Conservation (phyloP, 352 stramenopile genomes). For the Peronospora destructor region DNA sequence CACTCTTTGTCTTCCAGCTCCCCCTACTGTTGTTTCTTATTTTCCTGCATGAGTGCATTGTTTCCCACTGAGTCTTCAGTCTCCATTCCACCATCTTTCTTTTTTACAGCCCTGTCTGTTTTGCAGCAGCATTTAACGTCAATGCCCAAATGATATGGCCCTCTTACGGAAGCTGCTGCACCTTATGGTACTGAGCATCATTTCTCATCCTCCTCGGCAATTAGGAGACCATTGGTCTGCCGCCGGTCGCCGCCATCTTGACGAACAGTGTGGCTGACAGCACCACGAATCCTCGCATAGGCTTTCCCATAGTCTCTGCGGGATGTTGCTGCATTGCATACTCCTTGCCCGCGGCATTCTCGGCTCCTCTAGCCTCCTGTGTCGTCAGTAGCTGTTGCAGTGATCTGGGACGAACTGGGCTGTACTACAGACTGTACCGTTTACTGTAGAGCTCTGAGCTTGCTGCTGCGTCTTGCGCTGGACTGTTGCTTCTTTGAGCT, state of each 20-base stretch:
- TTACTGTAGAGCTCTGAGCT: conserved; percentile 7
- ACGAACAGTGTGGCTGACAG: conserved; percentile 57
- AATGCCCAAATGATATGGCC: conserved; percentile 71
- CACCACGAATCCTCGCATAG: conserved; percentile 60
- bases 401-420: conserved; percentile 46
- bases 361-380: conserved; percentile 33
- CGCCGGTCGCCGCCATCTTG: conserved; percentile 25
- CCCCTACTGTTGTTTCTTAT: conserved; percentile 4
- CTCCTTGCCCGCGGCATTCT: conserved; percentile 38
- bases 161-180: conserved; percentile 78
- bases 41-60: conserved; percentile 16
- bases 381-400: conserved; percentile 56
- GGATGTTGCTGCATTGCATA: conserved; percentile 31
- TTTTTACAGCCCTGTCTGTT: conserved; percentile 15
- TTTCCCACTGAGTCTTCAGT: conserved; percentile 35
- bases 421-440: conserved; percentile 7
- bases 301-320: conserved; percentile 51
- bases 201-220: conserved; percentile 22
- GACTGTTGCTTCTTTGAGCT: conserved; percentile 41
- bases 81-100: conserved; percentile 30
- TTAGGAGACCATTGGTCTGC: conserved; percentile 8
- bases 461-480: conserved; percentile 31
- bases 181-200: conserved; percentile 70
- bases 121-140: conserved; percentile 38
- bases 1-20: conserved; percentile 11